These are phyloP conservation scores for Populus hybrid DNA, from an alignment of 441 rosid species.

Conservation along the genomic window DNA sequence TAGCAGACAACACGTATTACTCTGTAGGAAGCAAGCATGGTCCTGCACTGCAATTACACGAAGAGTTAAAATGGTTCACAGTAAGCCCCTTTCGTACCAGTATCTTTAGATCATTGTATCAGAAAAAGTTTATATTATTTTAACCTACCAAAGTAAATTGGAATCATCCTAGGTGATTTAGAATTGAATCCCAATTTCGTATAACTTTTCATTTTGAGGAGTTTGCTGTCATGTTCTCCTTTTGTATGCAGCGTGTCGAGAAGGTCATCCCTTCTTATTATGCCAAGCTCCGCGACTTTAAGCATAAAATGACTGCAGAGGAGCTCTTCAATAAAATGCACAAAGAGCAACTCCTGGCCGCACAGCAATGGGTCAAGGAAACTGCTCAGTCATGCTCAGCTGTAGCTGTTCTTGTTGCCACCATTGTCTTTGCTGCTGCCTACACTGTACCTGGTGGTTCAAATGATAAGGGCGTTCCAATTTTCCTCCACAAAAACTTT, in stretches of 20 bases:
- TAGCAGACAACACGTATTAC: conserved; percentile 11
- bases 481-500: not conserved
- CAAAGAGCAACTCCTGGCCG: not conserved
- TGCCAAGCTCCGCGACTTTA: not conserved
- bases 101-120: not conserved
- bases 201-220: too few relatives aligned
- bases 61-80: conserved; percentile 28
- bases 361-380: conserved; percentile 19
- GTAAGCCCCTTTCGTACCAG: not conserved
- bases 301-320: not conserved
- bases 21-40: conserved; percentile 9
- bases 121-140: too few relatives aligned
- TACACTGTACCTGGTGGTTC: conserved; percentile 28
- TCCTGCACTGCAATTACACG: conserved; percentile 24
- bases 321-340: conserved; percentile 6
- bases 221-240: too few relatives aligned
- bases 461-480: conserved; percentile 8
- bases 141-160: too few relatives aligned
- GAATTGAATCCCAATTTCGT: too few relatives aligned
- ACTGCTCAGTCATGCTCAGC: conserved; percentile 23
- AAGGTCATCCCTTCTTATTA: conserved; percentile 7
- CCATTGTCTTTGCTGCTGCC: conserved; percentile 21
- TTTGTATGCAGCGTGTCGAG: not conserved
- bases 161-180: too few relatives aligned
- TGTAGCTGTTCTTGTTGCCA: conserved; percentile 18